phyloP scores from a whole-genome alignment of 2,329 filamentous ascomycete species.

The Aspergillus transmontanensis region DNA sequence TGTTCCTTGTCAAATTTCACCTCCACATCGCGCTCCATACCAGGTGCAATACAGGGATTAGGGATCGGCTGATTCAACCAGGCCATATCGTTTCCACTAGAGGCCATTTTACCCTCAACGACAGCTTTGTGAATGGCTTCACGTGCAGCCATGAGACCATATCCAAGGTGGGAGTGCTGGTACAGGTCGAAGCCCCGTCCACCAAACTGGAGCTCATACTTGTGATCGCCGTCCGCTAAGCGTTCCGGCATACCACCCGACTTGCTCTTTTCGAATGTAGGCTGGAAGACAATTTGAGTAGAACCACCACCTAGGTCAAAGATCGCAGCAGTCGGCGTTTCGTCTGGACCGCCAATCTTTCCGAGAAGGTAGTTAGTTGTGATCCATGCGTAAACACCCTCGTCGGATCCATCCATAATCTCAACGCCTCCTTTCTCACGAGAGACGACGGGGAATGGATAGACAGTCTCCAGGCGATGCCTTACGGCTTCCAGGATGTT shows the following conservation, averaged over 20 bases:
- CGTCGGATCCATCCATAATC: constrained; percentile 96
- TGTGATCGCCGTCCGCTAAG: constrained; percentile 89
- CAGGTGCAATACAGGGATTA: constrained; percentile 85
- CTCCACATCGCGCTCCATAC: constrained; percentile 72
- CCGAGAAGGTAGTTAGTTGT: constrained; percentile 98
- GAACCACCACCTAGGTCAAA: constrained; percentile 97
- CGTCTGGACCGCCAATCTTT: constrained; percentile 92
- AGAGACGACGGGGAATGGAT: constrained; percentile 92
- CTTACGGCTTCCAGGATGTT: constrained; percentile 86
- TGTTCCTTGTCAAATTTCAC: constrained; percentile 70
- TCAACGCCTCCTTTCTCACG: constrained; percentile 83
- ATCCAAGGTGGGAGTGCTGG: constrained; percentile 97
- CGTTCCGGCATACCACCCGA: constrained; percentile 81
- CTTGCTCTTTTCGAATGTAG: constrained; percentile 76
- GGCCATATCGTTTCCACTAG: constrained; percentile 60
- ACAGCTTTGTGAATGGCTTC: constrained; percentile 79
- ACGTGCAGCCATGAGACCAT: constrained; percentile 93
- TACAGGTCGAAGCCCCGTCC: constrained; percentile 90
- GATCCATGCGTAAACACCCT: constrained; percentile 98
- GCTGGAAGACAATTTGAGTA: constrained; percentile 98
- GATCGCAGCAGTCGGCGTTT: constrained; percentile 86
- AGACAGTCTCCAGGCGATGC: constrained; percentile 78
- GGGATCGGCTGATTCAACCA: constrained; percentile 73
- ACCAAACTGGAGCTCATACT: constrained; percentile 88
- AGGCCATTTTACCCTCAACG: constrained; percentile 68